phyloP scores from a whole-genome alignment of 208 protist genomes.

The Leishmania arabica region DNA sequence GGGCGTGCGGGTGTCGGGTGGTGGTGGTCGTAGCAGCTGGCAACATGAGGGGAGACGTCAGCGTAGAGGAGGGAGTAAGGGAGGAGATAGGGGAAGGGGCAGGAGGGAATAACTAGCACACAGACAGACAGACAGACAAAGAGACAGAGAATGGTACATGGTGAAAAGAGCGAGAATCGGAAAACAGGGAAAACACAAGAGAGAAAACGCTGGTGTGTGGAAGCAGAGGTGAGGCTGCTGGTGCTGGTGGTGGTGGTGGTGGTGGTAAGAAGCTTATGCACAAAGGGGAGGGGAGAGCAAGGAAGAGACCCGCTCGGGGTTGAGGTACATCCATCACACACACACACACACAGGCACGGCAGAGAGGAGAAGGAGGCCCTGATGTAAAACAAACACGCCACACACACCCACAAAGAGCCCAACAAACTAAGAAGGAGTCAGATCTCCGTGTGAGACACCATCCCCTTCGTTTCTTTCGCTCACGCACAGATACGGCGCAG shows the following conservation, averaged over 20 bases:
- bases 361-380: not conserved
- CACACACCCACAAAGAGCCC: not conserved
- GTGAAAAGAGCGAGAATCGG: too few species aligned
- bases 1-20: not conserved
- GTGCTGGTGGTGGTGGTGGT: not conserved
- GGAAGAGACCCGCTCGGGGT: not conserved
- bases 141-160: too few species aligned
- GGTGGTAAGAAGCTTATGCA: not conserved
- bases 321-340: not conserved
- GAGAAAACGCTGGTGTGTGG: not conserved
- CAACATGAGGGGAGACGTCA: not conserved
- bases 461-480: not conserved
- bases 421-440: not conserved
- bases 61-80: not conserved
- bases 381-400: not conserved
- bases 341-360: not conserved
- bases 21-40: not conserved
- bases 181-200: not conserved
- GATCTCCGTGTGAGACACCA: not conserved
- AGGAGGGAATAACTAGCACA: too few species aligned
- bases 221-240: not conserved
- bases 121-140: too few species aligned
- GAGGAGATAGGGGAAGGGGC: too few species aligned
- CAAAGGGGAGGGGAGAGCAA: not conserved
- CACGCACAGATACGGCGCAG: not conserved